Base-by-base conservation (phyloP, 176 grass and related monocot species). In the Eleusine indica region DNA sequence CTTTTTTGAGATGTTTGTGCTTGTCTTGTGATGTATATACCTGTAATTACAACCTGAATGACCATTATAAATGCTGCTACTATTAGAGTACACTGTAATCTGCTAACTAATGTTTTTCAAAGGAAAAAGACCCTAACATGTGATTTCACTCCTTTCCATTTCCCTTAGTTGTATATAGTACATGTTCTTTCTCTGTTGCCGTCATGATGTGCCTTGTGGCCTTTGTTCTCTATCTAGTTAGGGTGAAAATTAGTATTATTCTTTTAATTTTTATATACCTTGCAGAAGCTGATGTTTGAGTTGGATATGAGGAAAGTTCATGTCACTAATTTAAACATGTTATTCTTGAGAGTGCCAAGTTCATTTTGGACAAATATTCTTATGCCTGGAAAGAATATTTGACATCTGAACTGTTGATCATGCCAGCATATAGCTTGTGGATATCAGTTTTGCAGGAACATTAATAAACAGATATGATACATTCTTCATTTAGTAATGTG, bases 291-390 rank as follows among this genome's bases (percentile, higher is more conserved):
- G 41, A 30, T 52, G 21, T 32, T 32, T 72, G 67, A 30, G 5
- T 21, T 78, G 65, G n/a, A 70, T 70, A 80, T 32, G 52, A 78
- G 48, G 41, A 78, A 58, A 25, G 12, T 42, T 35, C 46, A 10
- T 68, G 49, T 9, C 25, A 29, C 54, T 9, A 25, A 66, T 32
- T 69, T 71, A 63, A 78, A 64, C 74, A 11, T 53, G 21, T 53
- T n/a, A 53, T 41, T 86, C 32, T 42, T 67, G 67, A 62, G 54
- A 43, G 12, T 57, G 60, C n/a, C 6, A 22, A 52, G 3, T 80
- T 86, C 0, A 10, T 56, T 86, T n/a, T 73, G 29, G 67, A 72
- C 14, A 41, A 52, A 4, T 85, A 71, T 61, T 85, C 14, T n/a
- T 28, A 35, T 17, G 1, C 40, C 4, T 62, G 41, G 4, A 4